Base-by-base conservation (phyloP, 805 yeast genomes). In the Zygoascus biomembranicola region DNA sequence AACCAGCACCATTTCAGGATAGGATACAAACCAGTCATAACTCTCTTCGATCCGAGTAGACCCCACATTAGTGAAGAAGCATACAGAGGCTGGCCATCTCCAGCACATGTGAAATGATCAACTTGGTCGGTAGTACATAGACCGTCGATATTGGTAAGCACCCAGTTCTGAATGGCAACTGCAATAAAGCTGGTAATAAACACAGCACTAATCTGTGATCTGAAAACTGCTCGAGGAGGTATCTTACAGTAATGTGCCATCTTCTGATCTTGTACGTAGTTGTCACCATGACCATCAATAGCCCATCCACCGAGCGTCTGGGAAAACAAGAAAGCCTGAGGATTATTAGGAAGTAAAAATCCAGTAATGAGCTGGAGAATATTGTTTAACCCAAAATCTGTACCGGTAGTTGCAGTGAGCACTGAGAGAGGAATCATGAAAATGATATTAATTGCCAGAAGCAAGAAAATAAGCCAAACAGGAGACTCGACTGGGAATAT, bases 331-430 rank as follows among this genome's bases (percentile, higher is more conserved):
- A 87, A 80, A 23, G 78, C 77, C 44, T 70, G 62, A 32, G 81
- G 82, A 71, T 74, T 72, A 4, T 82, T 85, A 2, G 87, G 87
- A 16, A 81, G 71, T 46, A 82, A 76, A 62, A 81, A 82, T 1
- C 89, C 89, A 44, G 80, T 78, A 52, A 84, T 74, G 51, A 84
- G 69, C 61, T 84, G 87, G 3, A 82, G 78, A 52, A 84, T 66
- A 1, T 82, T 85, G 61, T 79, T 80, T 57, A 84, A 69, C 16
- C 83, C 82, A 56, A 82, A 74, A 2, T 74, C 62, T 47, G 69
- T 75, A 66, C 84, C 84, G 0, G 90, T 81, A 32, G 79, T 77
- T 1, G 88, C 80, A 20, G 77, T 77, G 48, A 85, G 73, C 11
- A 84, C 70, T 2, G 85, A 79, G 32, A 82, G 71, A 16, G 90